Conservation (phyloP, 495 filamentous ascomycete genomes). For the Opeltia flavorubescens region DNA sequence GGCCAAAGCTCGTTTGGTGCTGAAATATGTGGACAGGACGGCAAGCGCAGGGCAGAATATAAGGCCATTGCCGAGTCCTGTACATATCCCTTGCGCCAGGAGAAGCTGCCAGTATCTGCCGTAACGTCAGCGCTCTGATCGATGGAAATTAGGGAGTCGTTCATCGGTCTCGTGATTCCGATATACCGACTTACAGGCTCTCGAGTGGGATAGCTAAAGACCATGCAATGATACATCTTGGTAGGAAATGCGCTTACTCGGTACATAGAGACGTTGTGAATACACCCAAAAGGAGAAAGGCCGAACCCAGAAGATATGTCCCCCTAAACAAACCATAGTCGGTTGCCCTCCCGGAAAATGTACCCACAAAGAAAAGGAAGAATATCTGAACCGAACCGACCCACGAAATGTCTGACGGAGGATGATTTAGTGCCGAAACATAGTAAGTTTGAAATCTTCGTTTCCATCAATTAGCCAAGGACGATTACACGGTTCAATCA, state of each 20-base stretch:
- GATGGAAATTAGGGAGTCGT: too few relatives aligned
- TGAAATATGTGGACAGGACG: conserved; percentile 64
- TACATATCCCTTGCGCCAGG: conserved; percentile 66
- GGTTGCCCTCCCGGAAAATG: conserved; percentile 49
- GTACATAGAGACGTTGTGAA: conserved; percentile 58
- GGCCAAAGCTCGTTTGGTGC: conserved; percentile 47
- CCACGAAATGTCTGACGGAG: conserved; percentile 61
- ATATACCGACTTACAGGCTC: too few relatives aligned
- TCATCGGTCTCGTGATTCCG: too few relatives aligned
- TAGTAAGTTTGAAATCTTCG: conserved; percentile 79
- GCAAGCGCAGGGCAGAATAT: conserved; percentile 57
- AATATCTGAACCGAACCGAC: conserved; percentile 63
- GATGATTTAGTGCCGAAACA: conserved; percentile 28
- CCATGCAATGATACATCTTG: background rate
- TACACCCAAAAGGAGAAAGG: conserved; percentile 49
- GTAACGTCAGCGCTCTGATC: too few relatives aligned
- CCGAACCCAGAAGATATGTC: conserved; percentile 39
- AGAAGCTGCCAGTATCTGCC: conserved; percentile 57
- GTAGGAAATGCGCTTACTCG: conserved; percentile 23
- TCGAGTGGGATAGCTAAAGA: too few relatives aligned
- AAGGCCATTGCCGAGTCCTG: conserved; percentile 60
- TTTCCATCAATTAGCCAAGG: too few relatives aligned
- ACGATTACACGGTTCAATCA: too few relatives aligned
- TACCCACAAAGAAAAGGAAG: conserved; percentile 57
- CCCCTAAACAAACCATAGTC: conserved; percentile 56